Evolutionary conservation across 2,329 filamentous ascomycete species (phyloP).

Genomic region (Emericellopsis cladophorae): DNA sequence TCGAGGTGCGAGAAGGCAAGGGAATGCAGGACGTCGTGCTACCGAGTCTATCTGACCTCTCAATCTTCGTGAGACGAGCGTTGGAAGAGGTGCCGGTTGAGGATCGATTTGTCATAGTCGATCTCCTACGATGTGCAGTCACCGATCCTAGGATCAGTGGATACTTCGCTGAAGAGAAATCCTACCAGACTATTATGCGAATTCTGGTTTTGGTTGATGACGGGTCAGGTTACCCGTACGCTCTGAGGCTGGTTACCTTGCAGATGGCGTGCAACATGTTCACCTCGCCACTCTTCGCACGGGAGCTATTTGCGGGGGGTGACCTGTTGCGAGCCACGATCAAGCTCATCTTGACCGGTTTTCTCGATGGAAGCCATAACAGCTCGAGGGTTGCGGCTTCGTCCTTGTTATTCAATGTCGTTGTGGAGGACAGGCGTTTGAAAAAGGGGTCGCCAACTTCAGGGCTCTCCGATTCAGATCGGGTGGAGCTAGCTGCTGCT

Average conservation of each 20-base stretch:
- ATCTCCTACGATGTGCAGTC: slow-evolving; percentile 68
- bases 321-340: slow-evolving; percentile 47
- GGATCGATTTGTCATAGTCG: slow-evolving; percentile 68
- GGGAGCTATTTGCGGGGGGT: slow-evolving; percentile 42
- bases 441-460: slow-evolving; percentile 44
- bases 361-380: slow-evolving; percentile 63
- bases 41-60: slow-evolving; percentile 57
- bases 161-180: slow-evolving; percentile 67
- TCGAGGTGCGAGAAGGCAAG: slow-evolving; percentile 45
- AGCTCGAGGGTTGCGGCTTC: slow-evolving; percentile 72
- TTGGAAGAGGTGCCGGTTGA: slow-evolving; percentile 46
- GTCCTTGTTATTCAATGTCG: slow-evolving; percentile 73
- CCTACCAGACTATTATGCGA: slow-evolving; percentile 47
- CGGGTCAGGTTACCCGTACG: slow-evolving; percentile 56
- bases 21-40: slow-evolving; percentile 55
- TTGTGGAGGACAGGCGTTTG: slow-evolving; percentile 54
- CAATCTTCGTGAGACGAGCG: slow-evolving; percentile 43
- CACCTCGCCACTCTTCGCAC: slow-evolving; percentile 56
- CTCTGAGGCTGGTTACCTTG: slow-evolving; percentile 68
- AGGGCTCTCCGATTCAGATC: slow-evolving; percentile 52
- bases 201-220: slow-evolving; percentile 49
- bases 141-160: slow-evolving; percentile 68
- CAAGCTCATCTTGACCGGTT: slow-evolving; percentile 59
- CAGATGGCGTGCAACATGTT: slow-evolving; percentile 83
- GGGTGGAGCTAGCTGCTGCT: slow-evolving; percentile 72